Base-by-base conservation (phyloP, 1,284 basidiomycete genomes). In the Coniferiporia sulphurascens region DNA sequence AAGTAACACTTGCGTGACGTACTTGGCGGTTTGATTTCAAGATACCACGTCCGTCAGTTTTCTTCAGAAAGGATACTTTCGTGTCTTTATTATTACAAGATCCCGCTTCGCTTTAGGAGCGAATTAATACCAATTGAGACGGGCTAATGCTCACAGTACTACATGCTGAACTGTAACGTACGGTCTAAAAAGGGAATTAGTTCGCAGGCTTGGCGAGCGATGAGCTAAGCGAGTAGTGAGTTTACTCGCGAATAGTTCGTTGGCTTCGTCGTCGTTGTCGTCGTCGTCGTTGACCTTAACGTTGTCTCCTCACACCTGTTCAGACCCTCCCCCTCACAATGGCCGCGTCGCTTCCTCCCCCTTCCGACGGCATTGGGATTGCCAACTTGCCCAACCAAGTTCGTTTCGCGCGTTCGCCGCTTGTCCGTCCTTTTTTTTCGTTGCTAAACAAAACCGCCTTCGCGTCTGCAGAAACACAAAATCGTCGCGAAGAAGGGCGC, bases 301-400 rank as follows among this genome's bases (percentile, higher is more conserved):
- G 27, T 46, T 34, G 22, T 38, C 32, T 13, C 52, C 22, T 21
- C 54, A 17, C 43, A 27, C 21, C 34, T 48, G 10, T 48, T 38
- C 19, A 13, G 2, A 15, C 12, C n/a, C 13, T 17, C 34, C 35
- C 12, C 9, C 8, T 12, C 19, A 38, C 17, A 51, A 62, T 62
- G 61, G 63, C 62, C 44, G 63, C 66, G 51, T 58, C 67, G 49
- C 59, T 64, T 51, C 67, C 69, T 52, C 67, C 69, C 52, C 67
- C 72, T 59, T 74, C 75, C 57, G 87, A 89, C 73, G 89, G 89
- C 65, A 91, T 91, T 72, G 89, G 89, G 67, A 95, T 94, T 71
- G 87, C 87, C 73, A 98, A 98, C 79, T 81, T 98, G 68, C 96
- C 96, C 63, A 98, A 98, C 82, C 96, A 98, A 86, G 94, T 95